These are phyloP conservation scores for Phytophthora foliorum DNA, from an alignment of 352 stramenopile genomes.

Conservation along the genomic window DNA sequence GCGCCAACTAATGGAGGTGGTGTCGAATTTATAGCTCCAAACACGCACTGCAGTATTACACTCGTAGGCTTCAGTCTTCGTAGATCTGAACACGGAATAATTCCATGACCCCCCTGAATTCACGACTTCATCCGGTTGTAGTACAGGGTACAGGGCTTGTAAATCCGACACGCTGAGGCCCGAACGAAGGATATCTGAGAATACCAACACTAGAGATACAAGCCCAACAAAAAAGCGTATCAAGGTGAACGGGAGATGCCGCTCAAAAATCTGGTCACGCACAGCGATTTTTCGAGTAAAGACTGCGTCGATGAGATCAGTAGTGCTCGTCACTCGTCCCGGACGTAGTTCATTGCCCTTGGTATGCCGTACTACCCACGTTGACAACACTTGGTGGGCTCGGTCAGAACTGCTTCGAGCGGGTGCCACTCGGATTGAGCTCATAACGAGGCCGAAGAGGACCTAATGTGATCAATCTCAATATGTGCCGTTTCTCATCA, in stretches of 20 bases:
- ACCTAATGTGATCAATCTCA: background rate
- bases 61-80: slow-evolving; percentile 6
- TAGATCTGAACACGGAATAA: slow-evolving; percentile 22
- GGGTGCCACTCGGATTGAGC: background rate
- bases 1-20: slow-evolving; percentile 30
- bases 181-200: slow-evolving; percentile 32
- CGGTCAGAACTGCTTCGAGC: background rate
- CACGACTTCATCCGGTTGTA: slow-evolving; percentile 34
- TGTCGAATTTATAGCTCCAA: slow-evolving; percentile 48
- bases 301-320: background rate
- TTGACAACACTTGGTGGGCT: background rate
- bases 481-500: background rate
- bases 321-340: background rate
- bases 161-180: slow-evolving; percentile 22
- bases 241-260: slow-evolving; percentile 26
- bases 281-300: background rate
- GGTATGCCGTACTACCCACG: background rate
- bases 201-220: slow-evolving; percentile 28
- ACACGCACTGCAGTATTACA: slow-evolving; percentile 11
- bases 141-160: slow-evolving; percentile 1
- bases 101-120: slow-evolving; percentile 26
- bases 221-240: slow-evolving; percentile 16
- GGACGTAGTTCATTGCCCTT: background rate
- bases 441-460: background rate
- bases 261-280: slow-evolving; percentile 17